Conservation (phyloP, 768 basidiomycete genomes). For the Boletus rex-veris region DNA sequence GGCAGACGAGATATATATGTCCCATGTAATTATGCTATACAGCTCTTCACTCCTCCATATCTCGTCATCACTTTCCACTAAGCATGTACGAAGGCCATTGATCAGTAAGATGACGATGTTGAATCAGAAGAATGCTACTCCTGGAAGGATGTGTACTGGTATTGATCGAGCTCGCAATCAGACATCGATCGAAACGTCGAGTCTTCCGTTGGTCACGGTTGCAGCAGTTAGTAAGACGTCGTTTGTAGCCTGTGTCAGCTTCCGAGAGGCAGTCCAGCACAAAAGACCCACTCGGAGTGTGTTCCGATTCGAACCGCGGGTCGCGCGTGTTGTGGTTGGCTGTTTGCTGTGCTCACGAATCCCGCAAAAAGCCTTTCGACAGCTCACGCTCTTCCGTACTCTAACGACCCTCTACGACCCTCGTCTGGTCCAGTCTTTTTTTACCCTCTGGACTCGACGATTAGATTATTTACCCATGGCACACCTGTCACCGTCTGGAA, state of each 20-base stretch:
- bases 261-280: too few relatives aligned
- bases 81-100: background rate
- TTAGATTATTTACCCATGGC: conserved; percentile 38
- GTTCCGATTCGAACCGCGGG: background rate
- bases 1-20: too few relatives aligned
- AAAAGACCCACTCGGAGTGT: too few relatives aligned
- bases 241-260: too few relatives aligned
- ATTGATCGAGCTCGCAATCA: too few relatives aligned
- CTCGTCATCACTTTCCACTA: background rate
- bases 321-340: conserved; percentile 2
- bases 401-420: conserved; percentile 25
- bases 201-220: too few relatives aligned
- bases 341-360: conserved; percentile 2
- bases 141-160: too few relatives aligned
- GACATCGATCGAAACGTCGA: too few relatives aligned
- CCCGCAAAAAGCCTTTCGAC: background rate
- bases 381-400: background rate
- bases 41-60: too few relatives aligned
- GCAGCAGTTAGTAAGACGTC: too few relatives aligned
- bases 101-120: background rate
- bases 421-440: conserved; percentile 10
- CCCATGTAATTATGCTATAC: too few relatives aligned
- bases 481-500: conserved; percentile 45
- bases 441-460: conserved; percentile 24
- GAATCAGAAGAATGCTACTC: background rate